phyloP scores from a whole-genome alignment of 805 yeast genomes.

The Ogataea saltuana region DNA sequence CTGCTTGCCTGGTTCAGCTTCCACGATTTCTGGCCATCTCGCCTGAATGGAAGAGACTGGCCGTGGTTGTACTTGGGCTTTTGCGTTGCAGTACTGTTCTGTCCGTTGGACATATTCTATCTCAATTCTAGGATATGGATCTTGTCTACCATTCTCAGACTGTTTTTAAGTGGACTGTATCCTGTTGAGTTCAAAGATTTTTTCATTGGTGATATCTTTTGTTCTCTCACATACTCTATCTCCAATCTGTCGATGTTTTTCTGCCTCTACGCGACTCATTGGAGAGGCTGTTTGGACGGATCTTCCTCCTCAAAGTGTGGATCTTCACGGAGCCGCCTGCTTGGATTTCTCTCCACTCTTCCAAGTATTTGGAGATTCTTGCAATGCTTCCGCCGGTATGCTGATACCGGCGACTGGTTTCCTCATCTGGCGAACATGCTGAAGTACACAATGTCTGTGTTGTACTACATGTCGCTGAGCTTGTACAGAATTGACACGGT shows the following conservation, averaged over 20 bases:
- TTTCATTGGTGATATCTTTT: constrained; percentile 86
- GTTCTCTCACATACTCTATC: constrained; percentile 84
- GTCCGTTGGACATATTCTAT: constrained; percentile 62
- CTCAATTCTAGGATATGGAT: constrained; percentile 78
- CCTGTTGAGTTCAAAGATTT: constrained; percentile 96
- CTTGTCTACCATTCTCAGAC: constrained; percentile 65
- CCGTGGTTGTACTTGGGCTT: constrained; percentile 77
- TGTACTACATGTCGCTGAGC: constrained; percentile 73
- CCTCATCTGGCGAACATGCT: constrained; percentile 91
- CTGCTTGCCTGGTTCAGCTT: constrained; percentile 78
- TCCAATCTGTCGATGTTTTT: constrained; percentile 84
- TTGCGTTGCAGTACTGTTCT: constrained; percentile 46
- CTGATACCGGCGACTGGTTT: constrained; percentile 93
- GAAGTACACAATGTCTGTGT: constrained; percentile 68
- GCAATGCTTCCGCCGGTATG: constrained; percentile 88
- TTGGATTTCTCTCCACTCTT: constrained; percentile 83
- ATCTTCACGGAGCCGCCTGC: constrained; percentile 65
- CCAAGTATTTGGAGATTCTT: constrained; percentile 90
- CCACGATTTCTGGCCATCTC: constrained; percentile 60
- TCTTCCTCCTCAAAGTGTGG: constrained; percentile 58
- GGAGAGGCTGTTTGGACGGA: constrained; percentile 55
- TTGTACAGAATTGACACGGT: constrained; percentile 66
- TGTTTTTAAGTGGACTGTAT: constrained; percentile 78
- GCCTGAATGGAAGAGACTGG: constrained; percentile 67
- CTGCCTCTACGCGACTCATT: constrained; percentile 74